Percentiles rank a stretch among this genome's conserved stretches.
phyloP scores from a whole-genome alignment of 129 eudicot species.

The Arctium lappa region DNA sequence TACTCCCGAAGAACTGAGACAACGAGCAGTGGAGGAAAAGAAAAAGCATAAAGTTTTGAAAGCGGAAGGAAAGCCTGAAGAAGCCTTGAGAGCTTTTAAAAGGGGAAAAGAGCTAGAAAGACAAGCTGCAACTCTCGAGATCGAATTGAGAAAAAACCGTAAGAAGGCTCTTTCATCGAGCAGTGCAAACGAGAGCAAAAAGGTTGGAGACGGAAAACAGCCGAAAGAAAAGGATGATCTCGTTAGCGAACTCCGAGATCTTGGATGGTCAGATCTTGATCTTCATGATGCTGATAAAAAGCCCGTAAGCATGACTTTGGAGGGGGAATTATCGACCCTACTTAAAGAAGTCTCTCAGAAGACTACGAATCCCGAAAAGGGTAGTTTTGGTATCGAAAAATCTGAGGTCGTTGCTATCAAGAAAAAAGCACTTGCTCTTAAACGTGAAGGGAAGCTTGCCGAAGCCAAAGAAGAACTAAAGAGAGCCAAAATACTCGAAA shows the following conservation, averaged over 20 bases:
- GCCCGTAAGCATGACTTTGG: slow-evolving; percentile 61
- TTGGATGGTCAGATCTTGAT: slow-evolving; percentile 94
- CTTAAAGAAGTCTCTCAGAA: slow-evolving; percentile 54
- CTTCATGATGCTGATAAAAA: slow-evolving; percentile 62
- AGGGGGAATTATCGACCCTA: slow-evolving; percentile 74
- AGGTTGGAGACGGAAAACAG: slow-evolving; percentile 34
- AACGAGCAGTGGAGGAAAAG: slow-evolving; percentile 78
- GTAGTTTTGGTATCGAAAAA: slow-evolving; percentile 36
- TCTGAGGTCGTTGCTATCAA: slow-evolving; percentile 68
- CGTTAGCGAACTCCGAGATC: slow-evolving; percentile 61
- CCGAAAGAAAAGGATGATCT: slow-evolving; percentile 60
- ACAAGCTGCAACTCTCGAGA: slow-evolving; percentile 79
- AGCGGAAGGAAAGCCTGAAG: slow-evolving; percentile 83
- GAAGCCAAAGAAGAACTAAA: slow-evolving; percentile 95
- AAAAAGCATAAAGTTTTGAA: slow-evolving; percentile 57
- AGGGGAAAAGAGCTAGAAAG: slow-evolving; percentile 92
- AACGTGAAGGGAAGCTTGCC: slow-evolving; percentile 74
- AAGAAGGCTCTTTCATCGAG: slow-evolving; percentile 56
- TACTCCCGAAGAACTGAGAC: slow-evolving; percentile 82
- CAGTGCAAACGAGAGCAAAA: slow-evolving; percentile 26
- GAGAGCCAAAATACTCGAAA: slow-evolving; percentile 89
- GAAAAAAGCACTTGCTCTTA: slow-evolving; percentile 75
- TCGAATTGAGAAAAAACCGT: slow-evolving; percentile 63
- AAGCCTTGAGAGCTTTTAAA: slow-evolving; percentile 87
- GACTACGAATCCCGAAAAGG: slow-evolving; percentile 33